Evolutionary conservation across 73 alveolate species (phyloP).

Genomic region (Stentor roeselii): DNA sequence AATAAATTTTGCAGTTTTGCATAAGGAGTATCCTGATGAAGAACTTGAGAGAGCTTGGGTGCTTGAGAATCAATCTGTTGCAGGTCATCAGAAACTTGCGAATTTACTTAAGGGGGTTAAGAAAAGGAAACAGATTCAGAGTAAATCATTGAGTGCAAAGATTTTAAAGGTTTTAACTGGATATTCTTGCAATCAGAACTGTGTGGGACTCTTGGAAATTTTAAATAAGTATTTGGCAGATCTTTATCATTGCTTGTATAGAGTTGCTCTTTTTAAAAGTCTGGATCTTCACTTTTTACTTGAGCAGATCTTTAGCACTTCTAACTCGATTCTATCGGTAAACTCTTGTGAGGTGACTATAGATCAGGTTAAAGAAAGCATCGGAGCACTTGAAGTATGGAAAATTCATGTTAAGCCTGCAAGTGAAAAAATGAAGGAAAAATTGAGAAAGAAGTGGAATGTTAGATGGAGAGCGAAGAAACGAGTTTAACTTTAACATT

Average conservation of each 20-base stretch:
- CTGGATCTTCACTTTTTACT: background rate
- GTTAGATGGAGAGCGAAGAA: conserved; percentile 11
- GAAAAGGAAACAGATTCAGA: no score
- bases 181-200: no score
- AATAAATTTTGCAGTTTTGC: background rate
- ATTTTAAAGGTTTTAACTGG: background rate
- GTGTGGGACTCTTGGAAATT: background rate
- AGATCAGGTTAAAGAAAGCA: background rate
- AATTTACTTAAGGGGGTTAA: background rate
- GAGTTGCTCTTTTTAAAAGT: background rate
- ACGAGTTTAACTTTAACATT: no score
- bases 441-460: background rate
- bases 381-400: background rate
- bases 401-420: background rate
- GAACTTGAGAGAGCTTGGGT: background rate
- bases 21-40: background rate
- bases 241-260: background rate
- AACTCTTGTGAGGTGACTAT: background rate
- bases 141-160: background rate
- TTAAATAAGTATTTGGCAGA: background rate
- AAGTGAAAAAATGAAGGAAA: background rate
- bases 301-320: background rate
- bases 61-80: background rate
- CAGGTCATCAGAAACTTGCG: background rate
- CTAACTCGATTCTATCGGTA: background rate